A percentile compares a stretch with the other conserved stretches of the same genome.
Evolutionary conservation across 192 early-diverging fungal species (phyloP).

Genomic region (Coemansia sp.): DNA sequence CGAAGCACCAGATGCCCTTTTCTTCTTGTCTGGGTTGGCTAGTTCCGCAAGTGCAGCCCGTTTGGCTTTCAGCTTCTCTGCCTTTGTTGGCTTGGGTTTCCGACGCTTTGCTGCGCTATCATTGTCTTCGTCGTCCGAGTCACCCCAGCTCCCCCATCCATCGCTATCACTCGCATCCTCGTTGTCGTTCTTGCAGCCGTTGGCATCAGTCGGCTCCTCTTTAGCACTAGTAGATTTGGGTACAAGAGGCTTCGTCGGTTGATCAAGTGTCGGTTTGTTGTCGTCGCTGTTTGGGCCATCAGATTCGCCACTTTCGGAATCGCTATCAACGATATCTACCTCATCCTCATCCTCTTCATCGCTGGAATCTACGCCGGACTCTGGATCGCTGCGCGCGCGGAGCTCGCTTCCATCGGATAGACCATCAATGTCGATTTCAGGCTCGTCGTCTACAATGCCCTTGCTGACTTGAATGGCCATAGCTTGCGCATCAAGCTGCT

Average conservation of each 20-base stretch:
- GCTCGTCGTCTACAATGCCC: conserved; percentile 26
- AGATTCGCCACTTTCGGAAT: conserved; percentile 7
- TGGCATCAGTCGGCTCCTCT: not conserved
- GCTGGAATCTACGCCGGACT: conserved; percentile 7
- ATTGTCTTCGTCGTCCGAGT: conserved; percentile 21
- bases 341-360: not conserved
- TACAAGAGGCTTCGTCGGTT: not conserved
- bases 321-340: conserved; percentile 5
- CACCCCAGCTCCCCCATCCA: conserved; percentile 45
- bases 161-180: conserved; percentile 13
- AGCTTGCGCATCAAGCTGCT: conserved; percentile 41
- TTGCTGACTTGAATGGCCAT: conserved; percentile 52
- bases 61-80: conserved; percentile 24
- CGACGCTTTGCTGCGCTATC: not conserved
- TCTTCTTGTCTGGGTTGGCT: conserved; percentile 8
- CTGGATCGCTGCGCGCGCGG: not conserved
- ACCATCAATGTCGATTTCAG: conserved; percentile 50
- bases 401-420: conserved; percentile 44
- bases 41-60: conserved; percentile 19
- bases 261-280: not conserved
- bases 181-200: not conserved
- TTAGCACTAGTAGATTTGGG: no score
- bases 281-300: not conserved
- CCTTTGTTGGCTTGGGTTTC: conserved; percentile 19
- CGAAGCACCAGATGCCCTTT: conserved; percentile 8